phyloP scores from a whole-genome alignment of 1,284 basidiomycete genomes.

The Lignosus rhinocerotis region DNA sequence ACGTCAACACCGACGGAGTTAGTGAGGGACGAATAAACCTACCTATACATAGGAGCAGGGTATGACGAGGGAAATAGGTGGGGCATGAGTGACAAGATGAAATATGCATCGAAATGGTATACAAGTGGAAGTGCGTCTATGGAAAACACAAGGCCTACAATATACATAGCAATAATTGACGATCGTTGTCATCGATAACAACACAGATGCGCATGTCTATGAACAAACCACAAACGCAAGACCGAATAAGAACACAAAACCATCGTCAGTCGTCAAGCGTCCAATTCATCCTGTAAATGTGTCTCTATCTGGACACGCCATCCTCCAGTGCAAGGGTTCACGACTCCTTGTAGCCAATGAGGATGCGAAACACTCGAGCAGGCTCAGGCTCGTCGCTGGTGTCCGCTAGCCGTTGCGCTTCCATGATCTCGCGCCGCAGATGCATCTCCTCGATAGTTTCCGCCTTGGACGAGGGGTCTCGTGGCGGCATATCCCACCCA shows the following conservation, averaged over 20 bases:
- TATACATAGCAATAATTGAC: slow-evolving; percentile 2
- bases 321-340: background rate
- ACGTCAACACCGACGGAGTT: background rate
- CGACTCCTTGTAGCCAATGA: slow-evolving; percentile 60
- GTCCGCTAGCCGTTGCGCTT: slow-evolving; percentile 53
- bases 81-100: background rate
- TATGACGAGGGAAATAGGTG: background rate
- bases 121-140: slow-evolving; percentile 1
- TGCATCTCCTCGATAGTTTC: slow-evolving; percentile 70
- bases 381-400: slow-evolving; percentile 54
- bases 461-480: slow-evolving; percentile 64
- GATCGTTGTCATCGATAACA: background rate
- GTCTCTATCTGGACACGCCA: background rate
- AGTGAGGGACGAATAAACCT: background rate
- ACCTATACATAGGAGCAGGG: background rate
- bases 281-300: background rate
- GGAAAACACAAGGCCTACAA: background rate
- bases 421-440: slow-evolving; percentile 62
- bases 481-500: slow-evolving; percentile 61
- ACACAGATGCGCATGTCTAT: background rate
- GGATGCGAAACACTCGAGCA: slow-evolving; percentile 59
- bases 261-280: background rate
- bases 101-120: background rate
- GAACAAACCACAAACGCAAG: background rate
- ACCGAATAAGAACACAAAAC: background rate